These are phyloP conservation scores for Rosa multiflora DNA, from an alignment of 306 rosid species.

Conservation along the genomic window DNA sequence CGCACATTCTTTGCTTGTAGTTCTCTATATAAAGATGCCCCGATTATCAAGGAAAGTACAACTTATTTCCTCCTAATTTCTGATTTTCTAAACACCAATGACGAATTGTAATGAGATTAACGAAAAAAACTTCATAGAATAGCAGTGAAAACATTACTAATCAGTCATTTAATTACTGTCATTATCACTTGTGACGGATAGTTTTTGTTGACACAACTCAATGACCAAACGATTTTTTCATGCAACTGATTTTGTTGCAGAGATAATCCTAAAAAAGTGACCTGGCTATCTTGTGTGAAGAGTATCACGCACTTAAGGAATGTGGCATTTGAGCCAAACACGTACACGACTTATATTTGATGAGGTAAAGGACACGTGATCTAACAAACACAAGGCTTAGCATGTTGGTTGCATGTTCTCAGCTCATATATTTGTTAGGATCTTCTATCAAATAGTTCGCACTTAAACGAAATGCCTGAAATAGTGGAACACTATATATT, in stretches of 20 bases:
- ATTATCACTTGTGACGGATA: neutral
- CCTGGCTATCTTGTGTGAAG: neutral
- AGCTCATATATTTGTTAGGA: neutral
- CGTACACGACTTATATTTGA: neutral
- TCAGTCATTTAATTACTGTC: too few species aligned
- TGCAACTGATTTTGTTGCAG: neutral
- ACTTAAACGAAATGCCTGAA: neutral
- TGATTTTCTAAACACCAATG: too few species aligned
- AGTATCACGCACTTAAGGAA: neutral
- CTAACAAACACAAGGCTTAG: neutral
- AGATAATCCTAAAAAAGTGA: neutral
- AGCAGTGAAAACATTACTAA: too few species aligned
- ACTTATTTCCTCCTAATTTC: too few species aligned
- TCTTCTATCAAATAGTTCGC: neutral
- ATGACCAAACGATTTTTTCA: neutral
- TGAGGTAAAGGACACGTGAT: neutral
- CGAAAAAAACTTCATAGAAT: too few species aligned
- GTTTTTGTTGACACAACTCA: neutral
- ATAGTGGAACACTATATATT: neutral
- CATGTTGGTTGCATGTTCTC: neutral
- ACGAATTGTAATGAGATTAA: too few species aligned
- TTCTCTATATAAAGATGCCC: too few species aligned
- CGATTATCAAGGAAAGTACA: too few species aligned
- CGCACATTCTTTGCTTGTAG: too few species aligned
- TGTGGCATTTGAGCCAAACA: neutral